phyloP scores from a whole-genome alignment of 169 alveolate species.

The Eimeria nieschulzi region DNA sequence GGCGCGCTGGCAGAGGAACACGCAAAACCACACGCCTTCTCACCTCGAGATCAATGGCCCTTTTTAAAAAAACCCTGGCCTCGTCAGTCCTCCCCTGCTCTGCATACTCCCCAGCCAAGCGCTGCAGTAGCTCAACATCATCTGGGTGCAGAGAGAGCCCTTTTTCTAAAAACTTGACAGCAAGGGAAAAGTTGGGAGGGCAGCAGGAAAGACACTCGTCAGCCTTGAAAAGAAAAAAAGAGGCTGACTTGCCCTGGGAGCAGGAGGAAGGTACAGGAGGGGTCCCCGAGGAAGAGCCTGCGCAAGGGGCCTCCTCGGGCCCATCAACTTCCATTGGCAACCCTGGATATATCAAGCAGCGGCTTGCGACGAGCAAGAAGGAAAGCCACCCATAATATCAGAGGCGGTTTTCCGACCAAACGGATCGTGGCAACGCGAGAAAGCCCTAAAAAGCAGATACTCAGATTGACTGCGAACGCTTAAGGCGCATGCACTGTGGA shows the following conservation, averaged over 20 bases:
- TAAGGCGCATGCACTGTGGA: no score
- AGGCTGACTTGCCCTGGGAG: slow-evolving; percentile 33
- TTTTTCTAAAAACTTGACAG: slow-evolving; percentile 37
- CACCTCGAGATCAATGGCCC: slow-evolving; percentile 25
- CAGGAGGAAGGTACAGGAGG: not conserved
- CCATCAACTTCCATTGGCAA: no score
- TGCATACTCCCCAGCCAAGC: slow-evolving; percentile 32
- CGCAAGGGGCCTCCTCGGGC: no score
- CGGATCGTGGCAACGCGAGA: no score
- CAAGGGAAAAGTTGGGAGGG: slow-evolving; percentile 14
- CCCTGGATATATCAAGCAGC: no score
- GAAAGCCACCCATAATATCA: no score
- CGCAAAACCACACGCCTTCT: not conserved
- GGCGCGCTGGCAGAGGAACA: not conserved
- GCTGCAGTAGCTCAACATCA: slow-evolving; percentile 24
- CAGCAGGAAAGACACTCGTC: slow-evolving; percentile 9
- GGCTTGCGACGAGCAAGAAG: no score
- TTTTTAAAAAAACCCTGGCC: slow-evolving; percentile 19
- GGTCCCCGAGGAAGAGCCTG: not conserved
- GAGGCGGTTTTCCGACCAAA: no score
- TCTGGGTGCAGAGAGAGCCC: slow-evolving; percentile 51
- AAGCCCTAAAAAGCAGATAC: no score
- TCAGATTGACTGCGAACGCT: no score
- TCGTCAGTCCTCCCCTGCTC: slow-evolving; percentile 2
- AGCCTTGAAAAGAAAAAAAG: slow-evolving; percentile 32